Evolutionary conservation across 345 rosid species (phyloP).

Genomic region (Acer campestre): DNA sequence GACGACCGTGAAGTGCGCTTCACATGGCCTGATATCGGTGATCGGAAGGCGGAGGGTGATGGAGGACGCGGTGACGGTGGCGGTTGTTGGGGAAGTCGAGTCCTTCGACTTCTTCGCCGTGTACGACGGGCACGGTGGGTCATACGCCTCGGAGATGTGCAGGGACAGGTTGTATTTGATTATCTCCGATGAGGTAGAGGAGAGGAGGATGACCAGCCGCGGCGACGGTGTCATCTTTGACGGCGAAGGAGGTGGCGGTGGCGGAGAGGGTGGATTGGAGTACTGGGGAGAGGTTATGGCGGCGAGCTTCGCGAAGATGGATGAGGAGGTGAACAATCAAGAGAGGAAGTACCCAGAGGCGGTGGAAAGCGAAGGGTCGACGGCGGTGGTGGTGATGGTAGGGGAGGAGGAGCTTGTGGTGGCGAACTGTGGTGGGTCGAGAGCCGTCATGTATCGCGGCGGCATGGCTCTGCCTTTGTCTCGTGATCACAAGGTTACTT

Average conservation of each 20-base stretch:
- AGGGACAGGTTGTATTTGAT: conserved; percentile 37
- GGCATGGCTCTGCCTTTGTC: conserved; percentile 37
- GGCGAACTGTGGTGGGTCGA: conserved; percentile 50
- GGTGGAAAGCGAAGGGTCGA: conserved; percentile 24
- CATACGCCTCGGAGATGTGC: conserved; percentile 25
- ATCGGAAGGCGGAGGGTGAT: conserved; percentile 40
- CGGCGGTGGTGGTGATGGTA: conserved; percentile 41
- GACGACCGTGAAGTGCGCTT: not conserved
- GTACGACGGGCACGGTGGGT: conserved; percentile 47
- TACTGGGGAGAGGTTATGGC: conserved; percentile 43
- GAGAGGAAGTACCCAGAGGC: conserved; percentile 1
- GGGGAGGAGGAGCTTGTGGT: conserved; percentile 38
- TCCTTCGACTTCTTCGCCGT: conserved; percentile 41
- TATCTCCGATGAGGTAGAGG: conserved; percentile 36
- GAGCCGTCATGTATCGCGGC: conserved; percentile 35
- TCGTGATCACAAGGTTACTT: conserved; percentile 36
- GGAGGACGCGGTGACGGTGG: conserved; percentile 38
- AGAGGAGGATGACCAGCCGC: not conserved
- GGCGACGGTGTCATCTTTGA: no score
- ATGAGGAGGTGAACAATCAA: conserved; percentile 31
- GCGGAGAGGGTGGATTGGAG: conserved; percentile 4
- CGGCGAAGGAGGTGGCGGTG: not conserved
- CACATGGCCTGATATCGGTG: conserved; percentile 40
- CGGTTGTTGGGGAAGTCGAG: conserved; percentile 9
- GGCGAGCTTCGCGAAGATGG: conserved; percentile 39